A percentile compares a stretch with the other conserved stretches of the same genome.
phyloP scores from a whole-genome alignment of 768 basidiomycete species.

The Leccinum olivaceopallidum region DNA sequence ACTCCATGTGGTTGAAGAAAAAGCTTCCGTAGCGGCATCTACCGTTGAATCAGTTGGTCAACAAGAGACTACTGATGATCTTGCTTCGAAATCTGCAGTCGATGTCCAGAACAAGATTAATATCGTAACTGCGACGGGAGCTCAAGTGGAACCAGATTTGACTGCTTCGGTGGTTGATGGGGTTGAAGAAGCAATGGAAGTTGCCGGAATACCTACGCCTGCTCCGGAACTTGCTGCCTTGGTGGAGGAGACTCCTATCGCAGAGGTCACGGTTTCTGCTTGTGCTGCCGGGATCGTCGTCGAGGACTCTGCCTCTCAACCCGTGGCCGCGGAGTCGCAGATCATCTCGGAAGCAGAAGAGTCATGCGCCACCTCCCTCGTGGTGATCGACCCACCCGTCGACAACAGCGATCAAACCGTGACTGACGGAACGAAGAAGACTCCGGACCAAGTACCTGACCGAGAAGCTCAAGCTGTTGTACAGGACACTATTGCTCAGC shows the following conservation, averaged over 20 bases:
- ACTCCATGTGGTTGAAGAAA: slow-evolving; percentile 4
- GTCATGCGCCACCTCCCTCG: neutral
- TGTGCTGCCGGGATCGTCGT: neutral
- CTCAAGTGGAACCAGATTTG: slow-evolving; percentile 11
- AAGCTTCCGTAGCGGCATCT: slow-evolving; percentile 9
- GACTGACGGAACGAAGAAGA: neutral
- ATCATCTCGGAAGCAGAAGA: neutral
- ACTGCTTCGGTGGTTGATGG: slow-evolving; percentile 1
- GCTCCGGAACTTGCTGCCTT: slow-evolving; percentile 12
- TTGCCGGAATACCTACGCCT: slow-evolving; percentile 15
- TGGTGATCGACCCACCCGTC: neutral
- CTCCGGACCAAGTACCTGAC: slow-evolving; percentile 9
- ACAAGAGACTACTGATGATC: slow-evolving; percentile 7
- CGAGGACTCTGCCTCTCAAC: neutral
- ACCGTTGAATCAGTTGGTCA: slow-evolving; percentile 6
- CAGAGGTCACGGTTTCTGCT: slow-evolving; percentile 3
- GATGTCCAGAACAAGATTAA: neutral
- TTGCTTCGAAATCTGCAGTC: neutral
- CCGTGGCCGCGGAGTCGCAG: slow-evolving; percentile 10
- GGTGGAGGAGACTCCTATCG: slow-evolving; percentile 18
- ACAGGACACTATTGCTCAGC: neutral
- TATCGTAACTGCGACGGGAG: slow-evolving; percentile 12
- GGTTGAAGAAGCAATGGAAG: slow-evolving; percentile 15
- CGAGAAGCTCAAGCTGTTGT: slow-evolving; percentile 2
- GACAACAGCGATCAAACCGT: neutral